Base-by-base conservation (phyloP, 495 filamentous ascomycete genomes). In the Xylaria bambusicola region DNA sequence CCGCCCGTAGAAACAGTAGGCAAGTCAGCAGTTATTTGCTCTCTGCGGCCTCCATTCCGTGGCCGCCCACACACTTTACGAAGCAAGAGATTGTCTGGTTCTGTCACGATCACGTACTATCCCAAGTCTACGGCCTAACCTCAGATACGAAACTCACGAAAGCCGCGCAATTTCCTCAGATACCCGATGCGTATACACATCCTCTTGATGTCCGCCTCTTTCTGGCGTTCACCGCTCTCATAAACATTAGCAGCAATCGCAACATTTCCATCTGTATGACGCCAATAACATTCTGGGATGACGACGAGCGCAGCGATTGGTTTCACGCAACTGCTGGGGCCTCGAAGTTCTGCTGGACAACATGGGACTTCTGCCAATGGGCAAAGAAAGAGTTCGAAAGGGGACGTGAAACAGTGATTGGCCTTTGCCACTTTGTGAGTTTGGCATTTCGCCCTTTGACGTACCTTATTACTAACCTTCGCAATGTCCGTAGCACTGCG, bases 121-220 rank as follows among this genome's bases (percentile, higher is more conserved):
- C 50, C 8, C 50, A 53, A 17, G 2, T 41, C n/a, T 12, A 53
- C 1, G 35, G 50, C 12, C 31, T 53, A 7, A 53, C 18, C 13
- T 27, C 18, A 3, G 15, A 12, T 20, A 26, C 7, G 8, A 41
- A 40, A 18, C 24, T 41, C 17, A 40, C 6, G 2, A 17, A 5
- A 21, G 50, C 21, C 15, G 0, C 1, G 12, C 20, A 53, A 12
- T 6, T 53, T 18, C 50, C 50, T 13, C 13, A 15, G 17, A 27
- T 53, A 5, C 50, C 50, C 10, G 35, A 53, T 12, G 35, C 35
- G 23, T 53, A 17, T 41, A 18, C 50, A 12, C 50, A 53, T 41
- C 50, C 50, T 38, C 50, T 53, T 1, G 50, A 53, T n/a, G 20
- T 53, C 7, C 50, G 50, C 12, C 50, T 53, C 4, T 53, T 53